Base-by-base conservation (phyloP, 306 rosid species). In the Cicer chorassanicum region DNA sequence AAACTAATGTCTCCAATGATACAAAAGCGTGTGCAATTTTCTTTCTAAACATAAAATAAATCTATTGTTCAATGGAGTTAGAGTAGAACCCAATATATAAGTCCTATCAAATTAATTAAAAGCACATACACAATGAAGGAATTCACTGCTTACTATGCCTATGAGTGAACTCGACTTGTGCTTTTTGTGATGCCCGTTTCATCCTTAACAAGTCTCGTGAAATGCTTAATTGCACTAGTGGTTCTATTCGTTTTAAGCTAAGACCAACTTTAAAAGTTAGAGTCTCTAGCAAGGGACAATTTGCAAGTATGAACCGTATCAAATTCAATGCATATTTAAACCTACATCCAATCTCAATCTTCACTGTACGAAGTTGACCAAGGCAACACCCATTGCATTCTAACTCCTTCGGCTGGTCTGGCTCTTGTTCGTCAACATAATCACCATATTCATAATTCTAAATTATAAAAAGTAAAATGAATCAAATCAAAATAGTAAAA, bases 131-230 rank as follows among this genome's bases (percentile, higher is more conserved):
- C 34, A 29, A 29, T 29, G 34, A 29, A 29, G 34, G 34, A 29
- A 29, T 29, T 29, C 2, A 29, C 34, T 29, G 4, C 34, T 29
- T 29, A 29, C 34, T 29, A 14, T 61, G 24, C 3, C 34, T 29
- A 14, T 61, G 24, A 38, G 13, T 15, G 59, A 81, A 75, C 5
- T 15, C 56, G 18, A 74, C 48, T 53, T 69, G 12, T 62, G 53
- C 81, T 16, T 1, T 53, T 10, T 36, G 73, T 0, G 81, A 81
- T 51, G 84, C 61, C 15, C 77, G 62, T 10, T 4, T 1, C 18
- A 69, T 59, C 8, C 8, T 3, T 21, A 81, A 62, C 68, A 81
- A 45, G 4, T 69, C 73, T 36, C 9, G 44, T 13, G 63, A 29
- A 51, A 69, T 38, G 0, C 9, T 19, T 18, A 75, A 54, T 10